Conservation (phyloP, 2,329 filamentous ascomycete species). For the Colletotrichum gloeosporioides region DNA sequence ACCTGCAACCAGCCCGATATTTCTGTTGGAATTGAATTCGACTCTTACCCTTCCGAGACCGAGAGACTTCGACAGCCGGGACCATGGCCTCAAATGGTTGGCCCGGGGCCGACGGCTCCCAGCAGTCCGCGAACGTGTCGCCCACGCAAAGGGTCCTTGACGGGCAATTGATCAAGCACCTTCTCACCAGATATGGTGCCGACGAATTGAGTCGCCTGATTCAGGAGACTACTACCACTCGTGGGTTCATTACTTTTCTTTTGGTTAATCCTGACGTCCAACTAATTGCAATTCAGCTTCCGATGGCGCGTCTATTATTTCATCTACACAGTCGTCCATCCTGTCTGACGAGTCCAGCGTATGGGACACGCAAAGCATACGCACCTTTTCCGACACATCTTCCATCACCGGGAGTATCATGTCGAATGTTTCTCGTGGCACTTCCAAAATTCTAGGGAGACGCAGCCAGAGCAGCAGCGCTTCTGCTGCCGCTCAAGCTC, state of each 20-base stretch:
- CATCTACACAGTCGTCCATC: constrained; percentile 38
- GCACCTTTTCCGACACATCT: constrained; percentile 43
- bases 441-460: constrained; percentile 38
- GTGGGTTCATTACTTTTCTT: constrained; percentile 28
- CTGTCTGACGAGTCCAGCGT: constrained; percentile 41
- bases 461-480: constrained; percentile 20
- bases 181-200: constrained; percentile 36
- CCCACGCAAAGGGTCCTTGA: constrained; percentile 30
- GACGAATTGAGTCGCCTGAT: constrained; percentile 37
- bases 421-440: constrained; percentile 43
- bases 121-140: constrained; percentile 17
- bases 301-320: constrained; percentile 39
- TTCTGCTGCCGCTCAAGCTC: constrained; percentile 13
- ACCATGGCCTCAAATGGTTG: constrained; percentile 31
- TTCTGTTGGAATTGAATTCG: neutral
- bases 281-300: constrained; percentile 2
- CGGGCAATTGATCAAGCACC: constrained; percentile 39
- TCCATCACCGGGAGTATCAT: constrained; percentile 44
- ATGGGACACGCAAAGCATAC: constrained; percentile 40
- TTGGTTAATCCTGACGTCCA: neutral
- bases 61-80: neutral
- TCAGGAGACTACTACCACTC: constrained; percentile 33
- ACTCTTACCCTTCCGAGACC: neutral
- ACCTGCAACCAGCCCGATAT: neutral
- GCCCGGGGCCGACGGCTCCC: constrained; percentile 35